A percentile compares a stretch with the other conserved stretches of the same genome.
Conservation (phyloP, 441 rosid species). For the Sinapis alba region DNA sequence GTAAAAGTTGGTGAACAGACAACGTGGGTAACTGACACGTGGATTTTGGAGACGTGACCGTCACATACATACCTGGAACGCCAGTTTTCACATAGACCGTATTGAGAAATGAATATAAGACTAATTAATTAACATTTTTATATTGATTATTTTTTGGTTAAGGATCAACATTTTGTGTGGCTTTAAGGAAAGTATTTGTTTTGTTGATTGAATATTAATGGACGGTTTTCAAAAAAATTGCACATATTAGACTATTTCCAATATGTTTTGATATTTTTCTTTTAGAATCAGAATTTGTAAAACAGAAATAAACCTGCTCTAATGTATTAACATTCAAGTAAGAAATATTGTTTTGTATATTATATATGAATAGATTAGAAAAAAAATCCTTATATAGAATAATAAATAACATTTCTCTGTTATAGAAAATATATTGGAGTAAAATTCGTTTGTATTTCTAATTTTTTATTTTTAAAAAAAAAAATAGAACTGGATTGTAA, state of each 20-base stretch:
- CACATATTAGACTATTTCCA: neutral
- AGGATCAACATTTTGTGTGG: neutral
- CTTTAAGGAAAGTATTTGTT: neutral
- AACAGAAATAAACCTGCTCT: neutral
- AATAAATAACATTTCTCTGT: too few species aligned
- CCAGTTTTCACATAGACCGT: slow-evolving; percentile 33
- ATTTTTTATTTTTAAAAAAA: too few species aligned
- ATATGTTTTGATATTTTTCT: too few species aligned
- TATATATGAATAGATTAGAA: too few species aligned
- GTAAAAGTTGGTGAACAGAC: slow-evolving; percentile 37
- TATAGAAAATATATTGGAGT: too few species aligned
- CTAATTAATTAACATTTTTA: neutral
- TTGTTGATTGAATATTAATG: neutral
- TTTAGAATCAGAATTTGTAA: neutral
- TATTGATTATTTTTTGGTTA: neutral
- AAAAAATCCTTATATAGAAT: too few species aligned
- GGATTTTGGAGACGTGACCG: slow-evolving; percentile 45
- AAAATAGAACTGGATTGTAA: too few species aligned
- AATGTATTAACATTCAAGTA: too few species aligned
- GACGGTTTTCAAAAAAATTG: neutral
- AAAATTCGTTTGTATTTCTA: too few species aligned
- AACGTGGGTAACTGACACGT: slow-evolving; percentile 41
- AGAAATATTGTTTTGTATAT: too few species aligned
- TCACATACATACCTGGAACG: slow-evolving; percentile 31
- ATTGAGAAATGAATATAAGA: neutral